A percentile compares a stretch with the other conserved stretches of the same genome.
These are phyloP conservation scores for Peziza echinospora DNA, from an alignment of 495 filamentous ascomycete genomes.

Conservation along the genomic window DNA sequence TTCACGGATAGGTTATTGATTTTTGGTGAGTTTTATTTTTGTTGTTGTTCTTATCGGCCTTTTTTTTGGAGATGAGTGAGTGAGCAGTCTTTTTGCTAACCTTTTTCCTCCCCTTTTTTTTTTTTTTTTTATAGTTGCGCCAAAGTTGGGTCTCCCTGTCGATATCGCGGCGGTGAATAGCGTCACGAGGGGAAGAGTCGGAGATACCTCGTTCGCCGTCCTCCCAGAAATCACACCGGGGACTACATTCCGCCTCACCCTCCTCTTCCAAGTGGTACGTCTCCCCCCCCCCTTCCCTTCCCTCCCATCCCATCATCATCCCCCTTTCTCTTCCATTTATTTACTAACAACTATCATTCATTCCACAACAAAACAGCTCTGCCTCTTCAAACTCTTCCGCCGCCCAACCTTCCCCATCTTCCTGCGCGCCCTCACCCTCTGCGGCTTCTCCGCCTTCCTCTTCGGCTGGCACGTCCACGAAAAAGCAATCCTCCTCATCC, in stretches of 20 bases:
- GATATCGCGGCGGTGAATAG: slow-evolving; percentile 57
- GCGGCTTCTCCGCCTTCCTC: slow-evolving; percentile 86
- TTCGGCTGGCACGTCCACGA: slow-evolving; percentile 99
- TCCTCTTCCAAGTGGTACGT: slow-evolving; percentile 57
- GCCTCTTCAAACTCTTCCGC: slow-evolving; percentile 61
- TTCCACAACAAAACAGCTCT: slow-evolving; percentile 25
- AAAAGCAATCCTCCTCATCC: slow-evolving; percentile 83
- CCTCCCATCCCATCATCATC: not conserved
- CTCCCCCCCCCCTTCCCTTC: slow-evolving; percentile 54
- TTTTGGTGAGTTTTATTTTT: slow-evolving; percentile 38
- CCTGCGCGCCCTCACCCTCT: slow-evolving; percentile 75
- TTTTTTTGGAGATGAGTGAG: not conserved
- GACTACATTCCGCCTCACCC: slow-evolving; percentile 59
- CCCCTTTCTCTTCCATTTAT: not conserved
- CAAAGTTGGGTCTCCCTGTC: slow-evolving; percentile 48
- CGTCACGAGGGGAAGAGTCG: slow-evolving; percentile 78
- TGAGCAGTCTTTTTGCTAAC: not conserved
- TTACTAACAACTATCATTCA: too few species aligned
- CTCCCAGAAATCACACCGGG: slow-evolving; percentile 67
- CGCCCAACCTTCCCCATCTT: slow-evolving; percentile 71
- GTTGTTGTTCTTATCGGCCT: too few species aligned
- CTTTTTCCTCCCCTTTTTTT: not conserved
- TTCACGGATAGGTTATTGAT: slow-evolving; percentile 71
- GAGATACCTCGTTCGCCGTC: slow-evolving; percentile 87
- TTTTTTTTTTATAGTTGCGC: slow-evolving; percentile 37